Conservation (phyloP, 805 yeast genomes). For the Spathaspora girioi region DNA sequence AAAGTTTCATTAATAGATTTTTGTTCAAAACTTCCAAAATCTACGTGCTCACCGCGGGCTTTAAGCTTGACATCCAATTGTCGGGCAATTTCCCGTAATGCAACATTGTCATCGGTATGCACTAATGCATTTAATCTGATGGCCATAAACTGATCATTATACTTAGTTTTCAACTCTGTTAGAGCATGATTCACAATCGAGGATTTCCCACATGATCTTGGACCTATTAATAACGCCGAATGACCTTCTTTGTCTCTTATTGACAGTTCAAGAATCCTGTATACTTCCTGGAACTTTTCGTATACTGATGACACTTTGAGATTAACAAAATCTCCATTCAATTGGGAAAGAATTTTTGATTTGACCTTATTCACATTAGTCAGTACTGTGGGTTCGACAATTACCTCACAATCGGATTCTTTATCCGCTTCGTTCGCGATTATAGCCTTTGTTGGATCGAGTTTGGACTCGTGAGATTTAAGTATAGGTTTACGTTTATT, state of each 20-base stretch:
- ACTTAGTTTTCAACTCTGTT: conserved; percentile 33
- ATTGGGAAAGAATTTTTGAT: conserved; percentile 17
- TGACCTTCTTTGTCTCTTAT: conserved; percentile 71
- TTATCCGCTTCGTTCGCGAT: neutral
- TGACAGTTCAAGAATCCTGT: conserved; percentile 58
- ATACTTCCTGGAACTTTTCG: conserved; percentile 47
- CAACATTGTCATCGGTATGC: conserved; percentile 72
- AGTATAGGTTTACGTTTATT: neutral
- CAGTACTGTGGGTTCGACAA: neutral
- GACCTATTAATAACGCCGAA: conserved; percentile 77
- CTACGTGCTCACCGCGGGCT: conserved; percentile 10
- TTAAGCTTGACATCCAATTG: conserved; percentile 58
- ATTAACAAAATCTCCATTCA: conserved; percentile 17
- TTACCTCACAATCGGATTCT: no score
- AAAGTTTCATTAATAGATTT: conserved; percentile 59
- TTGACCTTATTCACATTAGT: conserved; percentile 11
- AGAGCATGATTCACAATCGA: conserved; percentile 58
- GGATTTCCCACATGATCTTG: conserved; percentile 75
- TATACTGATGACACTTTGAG: conserved; percentile 12
- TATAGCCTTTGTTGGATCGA: neutral
- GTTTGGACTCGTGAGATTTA: neutral
- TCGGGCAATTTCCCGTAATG: conserved; percentile 80
- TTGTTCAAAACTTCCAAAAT: conserved; percentile 37
- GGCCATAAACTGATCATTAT: conserved; percentile 52
- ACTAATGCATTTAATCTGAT: conserved; percentile 66